These are phyloP conservation scores for Dactylis glomerata DNA, from an alignment of 176 grass and related monocot species.

Conservation along the genomic window DNA sequence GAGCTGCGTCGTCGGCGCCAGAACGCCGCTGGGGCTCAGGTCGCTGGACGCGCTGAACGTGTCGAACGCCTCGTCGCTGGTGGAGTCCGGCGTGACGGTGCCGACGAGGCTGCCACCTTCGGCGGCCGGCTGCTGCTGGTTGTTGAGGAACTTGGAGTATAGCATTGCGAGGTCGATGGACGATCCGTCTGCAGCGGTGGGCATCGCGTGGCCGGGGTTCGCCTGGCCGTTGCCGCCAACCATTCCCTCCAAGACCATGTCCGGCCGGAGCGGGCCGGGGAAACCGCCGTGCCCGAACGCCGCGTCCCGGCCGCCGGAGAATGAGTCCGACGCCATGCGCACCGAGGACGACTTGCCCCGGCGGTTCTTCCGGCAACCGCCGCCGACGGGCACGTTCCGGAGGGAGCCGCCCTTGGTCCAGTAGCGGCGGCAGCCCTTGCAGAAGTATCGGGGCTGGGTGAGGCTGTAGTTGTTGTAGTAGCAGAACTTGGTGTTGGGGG, in stretches of 20 bases:
- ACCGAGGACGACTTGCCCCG: conserved; percentile 41
- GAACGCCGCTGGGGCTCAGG: conserved; percentile 10
- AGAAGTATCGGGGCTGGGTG: conserved; percentile 93
- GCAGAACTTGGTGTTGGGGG: conserved; percentile 93
- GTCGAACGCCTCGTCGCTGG: conserved; percentile 44
- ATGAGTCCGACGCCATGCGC: conserved; percentile 21
- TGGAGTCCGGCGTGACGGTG: conserved; percentile 23
- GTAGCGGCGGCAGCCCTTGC: conserved; percentile 86
- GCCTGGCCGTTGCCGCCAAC: conserved; percentile 27
- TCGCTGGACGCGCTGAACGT: conserved; percentile 44
- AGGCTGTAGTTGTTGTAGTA: conserved; percentile 99
- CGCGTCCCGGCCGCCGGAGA: not conserved
- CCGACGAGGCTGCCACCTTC: not conserved
- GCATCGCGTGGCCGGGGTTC: conserved; percentile 16
- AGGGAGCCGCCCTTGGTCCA: conserved; percentile 98
- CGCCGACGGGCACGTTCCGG: conserved; percentile 79
- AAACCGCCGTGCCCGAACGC: conserved; percentile 38
- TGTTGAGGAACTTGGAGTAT: conserved; percentile 61
- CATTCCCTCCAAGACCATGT: conserved; percentile 68
- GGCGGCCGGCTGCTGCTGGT: not conserved
- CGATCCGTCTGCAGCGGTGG: conserved; percentile 24
- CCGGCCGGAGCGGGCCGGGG: conserved; percentile 50
- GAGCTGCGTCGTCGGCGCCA: not conserved
- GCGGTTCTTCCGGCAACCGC: conserved; percentile 79
- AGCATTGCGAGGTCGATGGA: conserved; percentile 68